Base-by-base conservation (phyloP, 2,329 filamentous ascomycete genomes). In the Fusarium tricinctum region DNA sequence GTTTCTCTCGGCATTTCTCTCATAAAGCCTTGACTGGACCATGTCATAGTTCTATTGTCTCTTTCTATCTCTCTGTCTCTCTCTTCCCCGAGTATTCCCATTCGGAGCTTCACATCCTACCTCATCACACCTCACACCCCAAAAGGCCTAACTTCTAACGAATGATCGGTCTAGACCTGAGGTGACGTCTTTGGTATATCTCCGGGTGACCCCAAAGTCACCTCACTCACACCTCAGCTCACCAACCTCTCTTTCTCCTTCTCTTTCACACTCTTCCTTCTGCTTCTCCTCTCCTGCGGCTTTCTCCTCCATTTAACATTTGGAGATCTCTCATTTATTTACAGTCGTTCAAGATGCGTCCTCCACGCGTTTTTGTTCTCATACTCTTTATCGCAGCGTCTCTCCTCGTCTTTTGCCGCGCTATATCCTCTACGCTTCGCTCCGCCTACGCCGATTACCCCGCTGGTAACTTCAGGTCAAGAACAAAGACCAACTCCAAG, bases 351-450 rank as follows among this genome's bases (percentile, higher is more conserved):
- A 84, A 73, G 68, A 87, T 87, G 85, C 83, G 85, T 69, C 80
- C 85, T 43, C 84, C 85, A 58, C 83, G 85, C 71, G 81, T 87
- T 69, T 80, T 81, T 73, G 84, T 87, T 58, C 80, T 88, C 74
- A 79, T 82, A 63, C 78, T 88, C 74, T 87, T 86, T 77, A 81
- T 83, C 73, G 79, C 82, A 73, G 83, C 83, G 46, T 83, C 82
- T 53, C 78, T 88, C 71, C 86, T 88, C 76, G 80, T 88, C 73
- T 77, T 87, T 66, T 85, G 83, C 74, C 85, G 86, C 68, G 81
- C 84, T 61, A 74, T 88, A 70, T 79, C 79, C 43, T 81, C 84
- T n/a, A 63, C 76, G 50, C 67, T 71, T 30, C 74, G 71, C 53
- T 59, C 70, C 46, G 69, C 72, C 58, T 71, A 68, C 69, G 70